Evolutionary conservation across 1,139 yeast species (phyloP).

Genomic region (Groenewaldozyma auringiensis): DNA sequence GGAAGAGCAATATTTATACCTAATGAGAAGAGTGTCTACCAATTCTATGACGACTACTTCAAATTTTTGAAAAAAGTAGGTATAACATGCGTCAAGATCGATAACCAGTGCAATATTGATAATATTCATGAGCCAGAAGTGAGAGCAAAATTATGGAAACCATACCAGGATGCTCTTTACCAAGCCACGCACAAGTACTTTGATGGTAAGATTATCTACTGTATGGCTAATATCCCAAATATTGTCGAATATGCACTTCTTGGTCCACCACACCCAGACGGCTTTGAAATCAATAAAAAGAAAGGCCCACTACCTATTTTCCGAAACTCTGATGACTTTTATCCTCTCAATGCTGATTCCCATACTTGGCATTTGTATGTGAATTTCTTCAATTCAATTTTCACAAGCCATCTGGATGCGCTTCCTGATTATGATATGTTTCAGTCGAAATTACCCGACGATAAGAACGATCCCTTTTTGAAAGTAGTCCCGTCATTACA

Average conservation of each 20-base stretch:
- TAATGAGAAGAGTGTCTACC: conserved; percentile 14
- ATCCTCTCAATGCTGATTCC: conserved; percentile 22
- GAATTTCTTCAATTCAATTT: conserved; percentile 23
- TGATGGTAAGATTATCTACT: conserved; percentile 25
- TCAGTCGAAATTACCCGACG: conserved; percentile 19
- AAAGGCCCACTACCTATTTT: conserved; percentile 18
- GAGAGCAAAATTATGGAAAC: conserved; percentile 17
- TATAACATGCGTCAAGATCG: conserved; percentile 27
- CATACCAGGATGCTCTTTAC: conserved; percentile 25
- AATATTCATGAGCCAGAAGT: conserved; percentile 17
- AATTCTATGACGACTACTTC: conserved; percentile 26
- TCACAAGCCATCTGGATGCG: conserved; percentile 22
- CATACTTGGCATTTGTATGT: conserved; percentile 29
- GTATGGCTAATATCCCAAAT: conserved; percentile 28
- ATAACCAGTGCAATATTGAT: conserved; percentile 26
- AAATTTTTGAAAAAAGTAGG: conserved; percentile 21
- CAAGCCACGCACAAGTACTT: conserved; percentile 19
- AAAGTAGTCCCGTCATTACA: conserved; percentile 19
- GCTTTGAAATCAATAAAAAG: not conserved
- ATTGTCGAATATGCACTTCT: conserved; percentile 19
- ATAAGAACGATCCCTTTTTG: conserved; percentile 2
- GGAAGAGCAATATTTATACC: conserved; percentile 10
- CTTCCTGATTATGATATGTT: conserved; percentile 31
- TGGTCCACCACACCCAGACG: not conserved
- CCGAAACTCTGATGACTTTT: conserved; percentile 28